These are phyloP conservation scores for Dalbergia oliveri DNA, from an alignment of 306 rosid species.

Conservation along the genomic window DNA sequence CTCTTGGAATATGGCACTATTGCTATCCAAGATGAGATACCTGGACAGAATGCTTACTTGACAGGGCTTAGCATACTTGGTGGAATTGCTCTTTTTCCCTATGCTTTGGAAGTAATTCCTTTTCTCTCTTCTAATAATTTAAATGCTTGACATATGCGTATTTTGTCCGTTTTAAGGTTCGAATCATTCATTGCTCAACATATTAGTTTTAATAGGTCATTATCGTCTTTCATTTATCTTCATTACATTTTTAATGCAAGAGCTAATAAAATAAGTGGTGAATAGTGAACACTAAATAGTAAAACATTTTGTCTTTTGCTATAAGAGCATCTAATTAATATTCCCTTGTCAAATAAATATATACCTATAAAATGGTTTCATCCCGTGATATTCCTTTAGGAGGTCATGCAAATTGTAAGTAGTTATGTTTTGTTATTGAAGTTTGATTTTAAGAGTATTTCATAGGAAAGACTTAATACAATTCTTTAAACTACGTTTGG, in stretches of 20 bases:
- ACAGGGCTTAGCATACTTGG: conserved; percentile 59
- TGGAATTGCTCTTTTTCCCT: conserved; percentile 54
- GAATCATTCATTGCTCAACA: no score
- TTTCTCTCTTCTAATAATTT: not conserved
- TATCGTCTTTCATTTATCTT: no score
- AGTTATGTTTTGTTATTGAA: not conserved
- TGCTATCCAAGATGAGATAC: conserved; percentile 60
- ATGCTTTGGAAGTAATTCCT: conserved; percentile 45
- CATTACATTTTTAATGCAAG: no score
- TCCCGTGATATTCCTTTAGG: not conserved
- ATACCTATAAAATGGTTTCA: not conserved
- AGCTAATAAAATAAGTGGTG: no score
- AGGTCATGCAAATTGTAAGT: not conserved
- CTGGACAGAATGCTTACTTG: conserved; percentile 56
- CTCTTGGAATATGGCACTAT: conserved; percentile 50
- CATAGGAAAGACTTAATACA: no score
- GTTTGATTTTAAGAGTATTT: not conserved
- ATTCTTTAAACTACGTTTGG: no score
- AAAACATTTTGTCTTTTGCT: no score
- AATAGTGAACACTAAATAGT: no score
- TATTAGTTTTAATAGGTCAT: no score
- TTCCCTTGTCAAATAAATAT: not conserved
- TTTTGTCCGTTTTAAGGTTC: no score
- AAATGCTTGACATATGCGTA: no score
- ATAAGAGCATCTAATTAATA: no score